Percentiles rank a stretch among this genome's conserved stretches.
phyloP scores from a whole-genome alignment of 306 rosid genomes.

The Begonia peltatifolia region DNA sequence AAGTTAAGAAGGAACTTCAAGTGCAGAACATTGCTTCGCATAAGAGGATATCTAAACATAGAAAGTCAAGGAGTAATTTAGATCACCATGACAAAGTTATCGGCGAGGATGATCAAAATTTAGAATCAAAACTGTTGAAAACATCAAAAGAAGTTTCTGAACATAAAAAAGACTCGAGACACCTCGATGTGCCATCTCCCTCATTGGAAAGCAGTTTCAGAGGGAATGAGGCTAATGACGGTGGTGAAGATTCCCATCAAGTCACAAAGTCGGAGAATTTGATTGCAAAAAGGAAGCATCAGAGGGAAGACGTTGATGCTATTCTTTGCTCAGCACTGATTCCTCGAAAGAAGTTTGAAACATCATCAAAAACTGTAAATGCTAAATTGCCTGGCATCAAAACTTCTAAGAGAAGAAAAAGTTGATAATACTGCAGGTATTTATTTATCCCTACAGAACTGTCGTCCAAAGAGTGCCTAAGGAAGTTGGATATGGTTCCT shows the following conservation, averaged over 20 bases:
- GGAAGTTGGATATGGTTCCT: no score
- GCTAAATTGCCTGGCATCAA: slow-evolving; percentile 32
- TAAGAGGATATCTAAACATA: slow-evolving; percentile 29
- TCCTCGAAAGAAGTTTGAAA: slow-evolving; percentile 56
- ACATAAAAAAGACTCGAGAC: slow-evolving; percentile 18
- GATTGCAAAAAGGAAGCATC: slow-evolving; percentile 75
- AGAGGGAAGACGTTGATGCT: slow-evolving; percentile 86
- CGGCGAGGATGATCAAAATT: slow-evolving; percentile 18
- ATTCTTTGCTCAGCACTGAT: slow-evolving; percentile 71
- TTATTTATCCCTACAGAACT: no score
- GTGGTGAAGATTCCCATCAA: slow-evolving; percentile 25
- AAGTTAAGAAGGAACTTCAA: slow-evolving; percentile 22
- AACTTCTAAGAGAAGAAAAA: slow-evolving; percentile 51
- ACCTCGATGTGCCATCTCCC: slow-evolving; percentile 25
- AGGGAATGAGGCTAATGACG: slow-evolving; percentile 24
- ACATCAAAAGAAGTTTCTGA: slow-evolving; percentile 20
- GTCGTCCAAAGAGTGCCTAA: no score
- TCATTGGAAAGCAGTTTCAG: slow-evolving; percentile 17
- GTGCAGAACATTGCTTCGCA: slow-evolving; percentile 17
- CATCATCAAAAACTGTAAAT: slow-evolving; percentile 20
- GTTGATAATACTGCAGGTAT: slow-evolving; percentile 11
- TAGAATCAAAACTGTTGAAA: slow-evolving; percentile 20
- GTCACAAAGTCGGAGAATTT: slow-evolving; percentile 25
- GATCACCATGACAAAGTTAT: slow-evolving; percentile 19
- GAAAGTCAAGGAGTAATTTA: slow-evolving; percentile 19